A percentile compares a stretch with the other conserved stretches of the same genome.
Conservation (phyloP, 2,329 filamentous ascomycete genomes). For the Microdochium trichocladiopsis region DNA sequence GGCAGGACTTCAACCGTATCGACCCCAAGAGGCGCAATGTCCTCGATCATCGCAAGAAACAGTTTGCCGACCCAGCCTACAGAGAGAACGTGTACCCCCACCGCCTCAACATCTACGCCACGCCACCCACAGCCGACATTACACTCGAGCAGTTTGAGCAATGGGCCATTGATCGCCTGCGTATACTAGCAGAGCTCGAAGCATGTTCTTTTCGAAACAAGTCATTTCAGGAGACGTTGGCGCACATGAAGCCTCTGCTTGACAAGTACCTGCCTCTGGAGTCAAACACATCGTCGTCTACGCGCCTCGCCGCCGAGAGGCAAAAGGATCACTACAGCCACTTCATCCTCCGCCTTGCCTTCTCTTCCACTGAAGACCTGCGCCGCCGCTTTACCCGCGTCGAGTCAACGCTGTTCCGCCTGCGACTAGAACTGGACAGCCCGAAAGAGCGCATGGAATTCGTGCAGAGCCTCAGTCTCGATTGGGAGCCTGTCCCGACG, state of each 20-base stretch:
- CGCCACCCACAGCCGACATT: constrained; percentile 86
- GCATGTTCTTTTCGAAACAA: constrained; percentile 94
- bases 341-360: constrained; percentile 91
- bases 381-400: constrained; percentile 78
- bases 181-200: constrained; percentile 84
- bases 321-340: constrained; percentile 97
- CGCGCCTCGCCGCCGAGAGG: constrained; percentile 61
- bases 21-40: constrained; percentile 69
- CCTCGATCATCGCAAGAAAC: constrained; percentile 75
- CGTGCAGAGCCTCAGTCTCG: constrained; percentile 67
- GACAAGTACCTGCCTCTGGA: constrained; percentile 50
- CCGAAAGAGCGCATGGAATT: constrained; percentile 66
- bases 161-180: constrained; percentile 91
- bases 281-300: constrained; percentile 21
- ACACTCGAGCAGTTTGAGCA: constrained; percentile 96
- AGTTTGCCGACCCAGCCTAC: constrained; percentile 73
- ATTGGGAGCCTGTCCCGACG: constrained; percentile 77
- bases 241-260: constrained; percentile 79
- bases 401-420: constrained; percentile 82
- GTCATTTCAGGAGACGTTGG: constrained; percentile 69
- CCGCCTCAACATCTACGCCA: constrained; percentile 85
- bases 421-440: constrained; percentile 76
- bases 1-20: constrained; percentile 36
- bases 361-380: constrained; percentile 85
- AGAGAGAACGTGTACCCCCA: constrained; percentile 74